Conservation (phyloP, 768 basidiomycete genomes). For the Kwoniella europaea region DNA sequence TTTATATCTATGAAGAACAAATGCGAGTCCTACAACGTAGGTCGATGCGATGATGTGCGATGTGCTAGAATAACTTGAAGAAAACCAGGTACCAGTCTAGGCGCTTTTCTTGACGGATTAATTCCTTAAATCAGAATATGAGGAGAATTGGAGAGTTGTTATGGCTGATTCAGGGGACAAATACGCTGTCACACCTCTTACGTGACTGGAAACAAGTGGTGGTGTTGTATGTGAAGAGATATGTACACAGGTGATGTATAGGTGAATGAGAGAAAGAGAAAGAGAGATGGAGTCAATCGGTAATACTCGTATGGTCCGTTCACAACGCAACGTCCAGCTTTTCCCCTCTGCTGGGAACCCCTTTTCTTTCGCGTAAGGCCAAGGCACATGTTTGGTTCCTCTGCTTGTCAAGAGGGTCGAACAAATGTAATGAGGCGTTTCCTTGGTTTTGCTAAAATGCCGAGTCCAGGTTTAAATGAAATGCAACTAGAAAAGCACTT, state of each 20-base stretch:
- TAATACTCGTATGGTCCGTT: not conserved
- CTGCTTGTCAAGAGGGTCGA: not conserved
- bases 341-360: not conserved
- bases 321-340: not conserved
- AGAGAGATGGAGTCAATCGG: not conserved
- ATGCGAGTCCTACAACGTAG: not conserved
- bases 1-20: not conserved
- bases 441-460: not conserved
- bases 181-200: constrained; percentile 1
- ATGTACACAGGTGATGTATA: not conserved
- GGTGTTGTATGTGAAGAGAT: not conserved
- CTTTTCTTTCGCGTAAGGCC: not conserved
- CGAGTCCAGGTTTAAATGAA: not conserved
- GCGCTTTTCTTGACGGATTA: constrained; percentile 15
- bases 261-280: not conserved
- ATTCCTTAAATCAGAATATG: constrained; percentile 4
- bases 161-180: constrained; percentile 13
- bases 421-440: not conserved
- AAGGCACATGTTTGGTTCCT: constrained; percentile 2
- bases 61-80: not conserved
- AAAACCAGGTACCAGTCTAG: constrained; percentile 16
- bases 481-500: too few species aligned
- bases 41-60: not conserved
- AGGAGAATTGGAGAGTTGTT: not conserved
- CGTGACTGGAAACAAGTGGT: not conserved